Base-by-base conservation (phyloP, 176 grass and related monocot genomes). In the Cenchrus purpureus region DNA sequence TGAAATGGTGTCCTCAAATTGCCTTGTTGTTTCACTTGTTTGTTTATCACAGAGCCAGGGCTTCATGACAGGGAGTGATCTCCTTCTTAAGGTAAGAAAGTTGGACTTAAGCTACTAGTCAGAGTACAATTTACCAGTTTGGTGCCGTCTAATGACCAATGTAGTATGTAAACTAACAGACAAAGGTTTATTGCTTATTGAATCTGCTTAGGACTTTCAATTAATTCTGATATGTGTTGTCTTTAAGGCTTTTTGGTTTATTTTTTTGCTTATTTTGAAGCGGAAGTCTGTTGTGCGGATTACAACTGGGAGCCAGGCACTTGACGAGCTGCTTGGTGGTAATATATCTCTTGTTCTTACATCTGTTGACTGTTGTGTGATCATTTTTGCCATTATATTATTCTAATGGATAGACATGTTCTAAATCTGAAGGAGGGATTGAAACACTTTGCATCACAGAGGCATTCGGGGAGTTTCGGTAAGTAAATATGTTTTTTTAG, bases 371-470 rank as follows among this genome's bases (percentile, higher is more conserved):
- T 78, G 44, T 79, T 82, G 37, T 56, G 14, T 71, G 68, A 84
- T 80, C 29, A 78, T 10, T 79, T 25, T 29, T 71, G 55, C 58
- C 45, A 74, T 40, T 79, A 58, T 63, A n/a, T 58, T 82, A 45
- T 42, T 80, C 53, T 86, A 66, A 85, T 9, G 17, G 25, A 5
- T 75, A 22, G 10, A 22, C 1, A 71, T 73, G 68, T 88, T 86
- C 2, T 73, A 70, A 77, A 50, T 87, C 79, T 79, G 50, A 88
- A 98, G 93, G 93, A 87, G 93, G 95, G 80, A 95, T 98, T 71
- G 95, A 98, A 86, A 98, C 93, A 37, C 92, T 94, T 53, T 86
- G 91, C 15, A 94, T 98, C 84, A 95, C 95, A 42, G 95, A 98
- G 80, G 91, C 93, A 81, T 98, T 88, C 66, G 91, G 95, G 15